Percentiles rank a stretch among this genome's conserved stretches.
Conservation (phyloP, 495 filamentous ascomycete genomes). For the Hypoxylon trugodes region DNA sequence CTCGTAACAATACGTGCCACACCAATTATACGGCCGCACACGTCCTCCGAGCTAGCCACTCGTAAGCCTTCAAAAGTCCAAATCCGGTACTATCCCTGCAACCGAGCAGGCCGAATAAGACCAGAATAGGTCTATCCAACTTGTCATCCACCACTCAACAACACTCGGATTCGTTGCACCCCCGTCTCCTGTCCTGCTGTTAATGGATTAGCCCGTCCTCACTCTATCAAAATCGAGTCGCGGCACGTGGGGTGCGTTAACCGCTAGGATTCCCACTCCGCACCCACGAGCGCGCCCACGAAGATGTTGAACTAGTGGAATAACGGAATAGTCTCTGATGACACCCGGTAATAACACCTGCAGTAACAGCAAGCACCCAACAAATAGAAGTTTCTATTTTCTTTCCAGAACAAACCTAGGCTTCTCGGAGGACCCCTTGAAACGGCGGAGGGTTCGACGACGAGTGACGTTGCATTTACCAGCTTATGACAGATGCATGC, state of each 20-base stretch:
- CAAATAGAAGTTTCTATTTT: slow-evolving; percentile 32
- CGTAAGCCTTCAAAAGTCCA: slow-evolving; percentile 8
- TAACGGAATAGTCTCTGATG: background rate
- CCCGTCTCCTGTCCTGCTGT: slow-evolving; percentile 10
- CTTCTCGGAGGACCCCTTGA: slow-evolving; percentile 18
- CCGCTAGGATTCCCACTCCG: slow-evolving; percentile 22
- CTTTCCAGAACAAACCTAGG: slow-evolving; percentile 26
- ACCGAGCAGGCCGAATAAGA: slow-evolving; percentile 32
- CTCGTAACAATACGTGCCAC: background rate
- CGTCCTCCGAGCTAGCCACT: background rate
- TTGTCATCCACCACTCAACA: background rate
- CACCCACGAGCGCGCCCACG: slow-evolving; percentile 14
- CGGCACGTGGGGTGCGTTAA: slow-evolving; percentile 19
- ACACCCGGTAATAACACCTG: slow-evolving; percentile 1
- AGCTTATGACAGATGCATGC: slow-evolving; percentile 14
- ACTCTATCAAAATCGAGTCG: slow-evolving; percentile 18
- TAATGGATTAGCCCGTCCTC: slow-evolving; percentile 21
- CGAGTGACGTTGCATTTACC: slow-evolving; percentile 30
- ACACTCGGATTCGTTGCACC: slow-evolving; percentile 17
- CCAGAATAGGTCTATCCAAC: slow-evolving; percentile 23
- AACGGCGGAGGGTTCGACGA: slow-evolving; percentile 21
- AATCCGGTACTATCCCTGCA: slow-evolving; percentile 22
- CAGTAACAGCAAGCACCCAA: background rate
- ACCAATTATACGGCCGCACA: background rate
- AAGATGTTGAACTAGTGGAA: too few species aligned